Evolutionary conservation across 495 filamentous ascomycete genomes (phyloP).

Genomic region (Daldinia grandis): DNA sequence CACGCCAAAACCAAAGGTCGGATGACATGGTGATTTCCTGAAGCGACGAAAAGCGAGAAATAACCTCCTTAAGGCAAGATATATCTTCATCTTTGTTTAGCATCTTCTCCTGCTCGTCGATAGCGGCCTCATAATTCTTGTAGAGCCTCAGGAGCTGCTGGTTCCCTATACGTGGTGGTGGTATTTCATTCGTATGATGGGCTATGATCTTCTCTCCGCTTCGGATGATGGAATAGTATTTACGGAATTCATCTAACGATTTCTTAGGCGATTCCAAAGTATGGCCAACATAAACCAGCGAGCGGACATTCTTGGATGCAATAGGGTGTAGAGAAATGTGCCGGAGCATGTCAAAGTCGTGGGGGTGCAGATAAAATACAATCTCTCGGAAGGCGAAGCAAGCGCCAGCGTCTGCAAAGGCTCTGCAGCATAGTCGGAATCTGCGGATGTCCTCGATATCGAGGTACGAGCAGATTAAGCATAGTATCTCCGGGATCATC

Average conservation of each 20-base stretch:
- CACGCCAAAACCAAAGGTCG: neutral
- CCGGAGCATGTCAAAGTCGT: constrained; percentile 25
- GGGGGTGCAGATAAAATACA: constrained; percentile 41
- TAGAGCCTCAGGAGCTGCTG: constrained; percentile 9
- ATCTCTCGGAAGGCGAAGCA: constrained; percentile 37
- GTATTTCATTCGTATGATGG: neutral
- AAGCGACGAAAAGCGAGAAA: constrained; percentile 23
- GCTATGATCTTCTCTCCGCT: neutral
- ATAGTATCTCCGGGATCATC: constrained; percentile 28
- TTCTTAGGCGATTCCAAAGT: constrained; percentile 5
- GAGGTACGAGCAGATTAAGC: constrained; percentile 31
- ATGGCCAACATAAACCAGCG: constrained; percentile 26
- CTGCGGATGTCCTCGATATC: constrained; percentile 25
- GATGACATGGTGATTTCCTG: constrained; percentile 18
- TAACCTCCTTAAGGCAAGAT: constrained; percentile 19
- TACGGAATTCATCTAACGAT: neutral
- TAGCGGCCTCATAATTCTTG: constrained; percentile 14
- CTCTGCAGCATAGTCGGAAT: constrained; percentile 30
- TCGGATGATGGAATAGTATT: neutral
- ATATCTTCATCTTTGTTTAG: constrained; percentile 13
- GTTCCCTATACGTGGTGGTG: neutral
- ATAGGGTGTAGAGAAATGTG: constrained; percentile 37
- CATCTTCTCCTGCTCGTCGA: constrained; percentile 18
- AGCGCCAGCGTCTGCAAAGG: constrained; percentile 31
- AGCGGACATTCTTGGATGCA: constrained; percentile 26